Evolutionary conservation across 345 rosid genomes (phyloP).

Genomic region (Stellera chamaejasme): DNA sequence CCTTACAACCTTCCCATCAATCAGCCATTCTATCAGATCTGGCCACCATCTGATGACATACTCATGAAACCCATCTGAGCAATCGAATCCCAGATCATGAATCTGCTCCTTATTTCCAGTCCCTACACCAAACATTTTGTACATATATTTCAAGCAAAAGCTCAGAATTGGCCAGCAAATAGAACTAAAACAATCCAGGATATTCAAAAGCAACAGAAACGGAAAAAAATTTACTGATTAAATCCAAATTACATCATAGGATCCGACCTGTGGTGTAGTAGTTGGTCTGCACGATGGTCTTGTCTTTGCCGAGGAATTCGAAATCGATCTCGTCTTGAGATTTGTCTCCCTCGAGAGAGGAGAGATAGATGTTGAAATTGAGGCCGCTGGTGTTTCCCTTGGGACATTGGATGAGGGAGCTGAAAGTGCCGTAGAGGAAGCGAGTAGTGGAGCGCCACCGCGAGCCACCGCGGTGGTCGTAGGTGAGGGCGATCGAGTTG

Average conservation of each 20-base stretch:
- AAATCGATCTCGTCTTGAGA: conserved; percentile 66
- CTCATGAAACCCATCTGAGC: conserved; percentile 47
- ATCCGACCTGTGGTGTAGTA: conserved; percentile 35
- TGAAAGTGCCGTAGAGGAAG: conserved; percentile 52
- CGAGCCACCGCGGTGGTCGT: conserved; percentile 52
- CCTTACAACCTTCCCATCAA: conserved; percentile 44
- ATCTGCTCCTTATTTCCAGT: conserved; percentile 39
- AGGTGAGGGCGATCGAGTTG: conserved; percentile 43
- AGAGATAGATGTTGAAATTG: conserved; percentile 55
- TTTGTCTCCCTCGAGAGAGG: conserved; percentile 57
- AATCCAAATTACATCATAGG: too few species aligned
- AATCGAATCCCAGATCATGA: conserved; percentile 49
- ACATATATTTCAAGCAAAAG: too few species aligned
- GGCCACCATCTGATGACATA: conserved; percentile 44
- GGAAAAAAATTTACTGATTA: too few species aligned
- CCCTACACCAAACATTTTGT: conserved; percentile 19
- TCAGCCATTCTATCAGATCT: conserved; percentile 41
- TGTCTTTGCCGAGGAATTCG: conserved; percentile 58
- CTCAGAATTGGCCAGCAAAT: too few species aligned
- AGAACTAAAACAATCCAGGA: too few species aligned
- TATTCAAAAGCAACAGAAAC: too few species aligned
- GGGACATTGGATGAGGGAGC: conserved; percentile 43
- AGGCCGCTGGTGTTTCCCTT: conserved; percentile 53
- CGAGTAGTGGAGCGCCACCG: conserved; percentile 58
- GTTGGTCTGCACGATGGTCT: conserved; percentile 40